Percentiles rank a stretch among this genome's conserved stretches.
phyloP scores from a whole-genome alignment of 2,329 filamentous ascomycete genomes.

The Fusarium domesticum region DNA sequence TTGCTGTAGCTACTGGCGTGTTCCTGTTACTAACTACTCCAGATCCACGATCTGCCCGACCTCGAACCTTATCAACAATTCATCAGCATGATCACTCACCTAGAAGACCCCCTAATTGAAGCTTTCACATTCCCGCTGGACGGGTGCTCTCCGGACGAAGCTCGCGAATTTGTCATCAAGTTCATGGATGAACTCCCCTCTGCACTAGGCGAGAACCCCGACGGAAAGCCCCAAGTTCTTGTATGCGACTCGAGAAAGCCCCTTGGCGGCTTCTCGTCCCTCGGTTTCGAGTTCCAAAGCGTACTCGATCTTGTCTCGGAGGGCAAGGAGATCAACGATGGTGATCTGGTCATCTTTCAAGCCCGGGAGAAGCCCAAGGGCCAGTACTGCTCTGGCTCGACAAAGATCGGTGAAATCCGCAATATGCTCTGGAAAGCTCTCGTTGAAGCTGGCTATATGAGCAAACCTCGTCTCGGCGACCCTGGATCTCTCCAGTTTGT shows the following conservation, averaged over 20 bases:
- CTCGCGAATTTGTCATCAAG: slow-evolving; percentile 58
- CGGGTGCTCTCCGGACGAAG: slow-evolving; percentile 49
- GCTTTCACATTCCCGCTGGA: slow-evolving; percentile 65
- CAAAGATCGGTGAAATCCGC: slow-evolving; percentile 68
- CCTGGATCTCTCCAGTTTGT: slow-evolving; percentile 59
- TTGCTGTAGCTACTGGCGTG: rapidly evolving
- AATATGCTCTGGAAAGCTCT: slow-evolving; percentile 67
- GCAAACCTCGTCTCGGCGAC: slow-evolving; percentile 37
- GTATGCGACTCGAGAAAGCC: slow-evolving; percentile 72
- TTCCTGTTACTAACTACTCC: not conserved
- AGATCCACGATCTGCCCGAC: slow-evolving; percentile 65
- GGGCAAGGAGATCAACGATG: slow-evolving; percentile 49
- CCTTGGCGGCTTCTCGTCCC: slow-evolving; percentile 69
- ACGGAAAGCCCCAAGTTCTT: slow-evolving; percentile 78
- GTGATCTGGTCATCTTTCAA: slow-evolving; percentile 79
- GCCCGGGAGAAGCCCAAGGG: slow-evolving; percentile 67
- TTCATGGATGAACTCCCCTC: slow-evolving; percentile 67
- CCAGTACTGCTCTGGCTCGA: slow-evolving; percentile 56
- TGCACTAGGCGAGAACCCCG: slow-evolving; percentile 63
- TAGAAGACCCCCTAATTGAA: slow-evolving; percentile 70
- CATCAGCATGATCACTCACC: slow-evolving; percentile 68
- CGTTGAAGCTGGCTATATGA: slow-evolving; percentile 58
- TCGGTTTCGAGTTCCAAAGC: slow-evolving; percentile 66
- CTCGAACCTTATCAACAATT: slow-evolving; percentile 58
- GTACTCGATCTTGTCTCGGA: slow-evolving; percentile 37